Base-by-base conservation (phyloP, 108 stramenopile genomes). In the Heterococcus sp. region DNA sequence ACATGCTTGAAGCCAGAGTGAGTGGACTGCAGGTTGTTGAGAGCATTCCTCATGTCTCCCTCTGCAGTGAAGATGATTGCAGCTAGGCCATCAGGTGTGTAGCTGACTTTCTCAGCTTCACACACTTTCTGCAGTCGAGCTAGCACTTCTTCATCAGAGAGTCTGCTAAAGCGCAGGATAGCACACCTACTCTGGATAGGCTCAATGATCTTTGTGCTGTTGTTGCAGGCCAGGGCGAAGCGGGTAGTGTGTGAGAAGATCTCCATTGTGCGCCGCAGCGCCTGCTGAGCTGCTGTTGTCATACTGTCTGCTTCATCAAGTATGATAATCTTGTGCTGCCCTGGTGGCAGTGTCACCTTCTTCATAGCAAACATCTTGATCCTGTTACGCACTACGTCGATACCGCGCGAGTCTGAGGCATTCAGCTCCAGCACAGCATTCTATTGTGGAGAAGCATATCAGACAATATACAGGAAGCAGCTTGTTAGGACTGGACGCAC, bases 161-260 rank as follows among this genome's bases (percentile, higher is more conserved):
- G 86, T 27, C 93, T 87, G 33, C 91, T 87, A 82, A 95, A 99
- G 0, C 99, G 94, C 26, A 99, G 88, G 72, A 98, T 95, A 65
- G 99, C 97, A 34, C 96, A 96, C n/a, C 99, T 92, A 68, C 86
- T 87, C 90, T 99, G 99, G 77, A 99, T 98, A 39, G 99, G 95
- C 84, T 98, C 97, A 77, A 98, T 98, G 74, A 99, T 96, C 90
- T 99, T 98, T 32, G 95, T 95, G 26, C 90, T 91, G 27, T 92
- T 73, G 84, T 99, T 99, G 91, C 99, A 99, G 3, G 97, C 97
- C 84, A 99, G 85, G 34, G 97, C 97, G 86, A 99, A 99, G 28
- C 98, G 93, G 29, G 98, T 99, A 1, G 97, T 94, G 81, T 91
- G 90, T 75, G 95, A 93, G 78, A 94, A 97, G 4, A 98, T 87